Conservation (phyloP, 345 rosid species). For the Bretschneidera sinensis region DNA sequence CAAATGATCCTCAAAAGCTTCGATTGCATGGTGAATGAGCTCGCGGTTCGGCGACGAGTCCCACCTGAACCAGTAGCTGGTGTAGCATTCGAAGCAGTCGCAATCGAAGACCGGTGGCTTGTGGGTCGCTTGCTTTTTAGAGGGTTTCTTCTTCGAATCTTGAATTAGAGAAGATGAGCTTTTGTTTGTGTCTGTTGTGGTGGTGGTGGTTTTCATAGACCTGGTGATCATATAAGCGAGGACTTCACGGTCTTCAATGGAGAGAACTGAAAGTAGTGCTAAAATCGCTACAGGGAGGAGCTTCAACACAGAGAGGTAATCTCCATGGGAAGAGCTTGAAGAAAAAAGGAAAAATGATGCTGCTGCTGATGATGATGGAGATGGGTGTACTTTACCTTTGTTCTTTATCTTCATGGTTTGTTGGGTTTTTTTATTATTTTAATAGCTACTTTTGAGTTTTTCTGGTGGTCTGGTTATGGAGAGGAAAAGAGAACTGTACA, state of each 20-base stretch:
- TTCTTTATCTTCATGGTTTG: too few species aligned
- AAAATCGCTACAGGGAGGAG: conserved; percentile 76
- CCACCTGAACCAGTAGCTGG: conserved; percentile 86
- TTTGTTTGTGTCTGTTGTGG: too few species aligned
- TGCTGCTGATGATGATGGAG: conserved; percentile 14
- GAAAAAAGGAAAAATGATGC: conserved; percentile 6
- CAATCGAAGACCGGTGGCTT: conserved; percentile 56
- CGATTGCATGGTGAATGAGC: conserved; percentile 72
- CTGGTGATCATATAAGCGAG: conserved; percentile 83
- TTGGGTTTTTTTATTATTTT: too few species aligned
- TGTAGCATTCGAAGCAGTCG: conserved; percentile 86
- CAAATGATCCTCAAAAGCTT: conserved; percentile 80
- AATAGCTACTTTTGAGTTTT: too few species aligned
- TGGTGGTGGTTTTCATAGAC: conserved; percentile 45
- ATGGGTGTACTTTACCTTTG: too few species aligned
- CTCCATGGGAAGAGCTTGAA: conserved; percentile 16
- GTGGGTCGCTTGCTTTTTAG: conserved; percentile 29
- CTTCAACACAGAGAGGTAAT: conserved; percentile 43
- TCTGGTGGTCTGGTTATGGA: too few species aligned
- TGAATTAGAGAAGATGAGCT: too few species aligned
- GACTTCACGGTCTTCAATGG: conserved; percentile 71
- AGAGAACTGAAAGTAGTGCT: conserved; percentile 57
- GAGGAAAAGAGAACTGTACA: too few species aligned
- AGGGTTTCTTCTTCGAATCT: conserved; percentile 27
- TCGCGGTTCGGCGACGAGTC: conserved; percentile 85